phyloP scores from a whole-genome alignment of 176 grass and related monocot species.

The Ensete ventricosum region DNA sequence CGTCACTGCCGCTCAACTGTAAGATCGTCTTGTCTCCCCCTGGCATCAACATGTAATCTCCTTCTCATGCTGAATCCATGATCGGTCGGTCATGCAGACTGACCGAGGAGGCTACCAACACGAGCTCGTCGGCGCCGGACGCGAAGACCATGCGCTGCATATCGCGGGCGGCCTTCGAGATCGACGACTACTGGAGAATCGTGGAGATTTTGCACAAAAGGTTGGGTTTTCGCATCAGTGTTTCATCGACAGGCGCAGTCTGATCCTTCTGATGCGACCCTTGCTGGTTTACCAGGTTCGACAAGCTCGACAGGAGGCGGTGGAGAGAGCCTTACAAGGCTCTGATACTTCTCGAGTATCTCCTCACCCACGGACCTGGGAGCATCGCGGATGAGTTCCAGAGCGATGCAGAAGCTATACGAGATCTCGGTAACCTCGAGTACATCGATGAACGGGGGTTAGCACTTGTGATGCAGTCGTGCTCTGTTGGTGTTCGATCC shows the following conservation, averaged over 20 bases:
- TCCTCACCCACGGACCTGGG: conserved; percentile 71
- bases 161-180: conserved; percentile 77
- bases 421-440: conserved; percentile 40
- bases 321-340: conserved; percentile 88
- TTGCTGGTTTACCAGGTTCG: conserved; percentile 32
- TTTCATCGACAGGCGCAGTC: too few species aligned
- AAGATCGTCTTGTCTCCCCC: neutral
- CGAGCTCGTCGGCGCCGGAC: conserved; percentile 58
- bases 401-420: conserved; percentile 37
- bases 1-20: conserved; percentile 86
- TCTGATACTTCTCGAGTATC: conserved; percentile 69
- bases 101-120: conserved; percentile 81
- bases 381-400: conserved; percentile 64
- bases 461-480: neutral
- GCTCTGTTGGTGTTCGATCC: neutral
- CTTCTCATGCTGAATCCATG: neutral
- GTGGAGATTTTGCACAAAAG: conserved; percentile 55
- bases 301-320: conserved; percentile 60
- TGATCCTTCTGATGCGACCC: neutral
- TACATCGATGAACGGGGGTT: conserved; percentile 84
- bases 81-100: conserved; percentile 22
- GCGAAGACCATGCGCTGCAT: conserved; percentile 79
- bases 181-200: conserved; percentile 90
- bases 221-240: neutral
- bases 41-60: neutral